Percentiles rank a stretch among this genome's conserved stretches.
Evolutionary conservation across 495 filamentous ascomycete genomes (phyloP).

Genomic region (Trichoderma reesei): DNA sequence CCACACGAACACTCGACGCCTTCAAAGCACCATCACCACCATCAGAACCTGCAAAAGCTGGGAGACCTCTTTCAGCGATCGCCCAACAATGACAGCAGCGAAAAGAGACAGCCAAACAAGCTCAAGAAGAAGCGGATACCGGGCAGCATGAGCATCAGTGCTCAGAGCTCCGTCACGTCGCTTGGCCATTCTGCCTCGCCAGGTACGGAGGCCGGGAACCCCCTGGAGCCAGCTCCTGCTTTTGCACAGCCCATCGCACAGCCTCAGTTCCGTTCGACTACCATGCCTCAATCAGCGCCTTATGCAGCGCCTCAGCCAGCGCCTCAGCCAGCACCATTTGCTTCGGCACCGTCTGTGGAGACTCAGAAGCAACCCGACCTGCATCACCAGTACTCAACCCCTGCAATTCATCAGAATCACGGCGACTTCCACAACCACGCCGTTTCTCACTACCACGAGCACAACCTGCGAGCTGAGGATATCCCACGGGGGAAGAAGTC

Average conservation of each 20-base stretch:
- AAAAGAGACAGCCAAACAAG: constrained; percentile 68
- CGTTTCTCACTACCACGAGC: neutral
- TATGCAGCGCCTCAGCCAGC: no score
- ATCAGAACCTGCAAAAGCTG: constrained; percentile 35
- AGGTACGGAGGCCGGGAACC: constrained; percentile 25
- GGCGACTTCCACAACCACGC: neutral
- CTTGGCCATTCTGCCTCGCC: constrained; percentile 39
- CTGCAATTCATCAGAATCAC: neutral
- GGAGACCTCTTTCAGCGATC: constrained; percentile 61
- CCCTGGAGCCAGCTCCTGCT: constrained; percentile 21
- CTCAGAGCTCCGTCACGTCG: constrained; percentile 76
- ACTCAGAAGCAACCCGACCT: neutral
- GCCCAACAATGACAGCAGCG: constrained; percentile 49
- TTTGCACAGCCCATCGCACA: neutral
- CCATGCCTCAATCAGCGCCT: neutral
- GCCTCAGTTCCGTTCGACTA: neutral
- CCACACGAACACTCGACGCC: constrained; percentile 49
- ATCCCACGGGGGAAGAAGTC: constrained; percentile 55
- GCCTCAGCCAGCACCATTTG: constrained; percentile 1
- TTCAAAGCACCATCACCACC: constrained; percentile 42
- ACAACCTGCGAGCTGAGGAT: constrained; percentile 28
- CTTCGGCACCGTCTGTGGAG: neutral
- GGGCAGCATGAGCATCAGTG: constrained; percentile 65
- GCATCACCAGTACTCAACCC: neutral
- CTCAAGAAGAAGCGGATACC: constrained; percentile 72